Percentiles rank a stretch among this genome's conserved stretches.
phyloP scores from a whole-genome alignment of 176 grass and related monocot species.

The Oryza nivara region DNA sequence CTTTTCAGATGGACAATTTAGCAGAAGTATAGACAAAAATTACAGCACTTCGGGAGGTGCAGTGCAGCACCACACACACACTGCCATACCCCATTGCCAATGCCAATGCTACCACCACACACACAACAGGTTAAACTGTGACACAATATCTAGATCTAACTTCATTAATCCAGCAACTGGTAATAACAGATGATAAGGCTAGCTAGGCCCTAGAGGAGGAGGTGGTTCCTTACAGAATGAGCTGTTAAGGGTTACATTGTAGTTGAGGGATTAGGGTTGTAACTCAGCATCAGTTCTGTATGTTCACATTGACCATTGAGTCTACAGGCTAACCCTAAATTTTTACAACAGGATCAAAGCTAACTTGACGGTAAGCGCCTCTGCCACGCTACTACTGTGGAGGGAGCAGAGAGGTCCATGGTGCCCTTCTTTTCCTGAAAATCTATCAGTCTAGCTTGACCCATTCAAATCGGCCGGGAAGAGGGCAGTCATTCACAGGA shows the following conservation, averaged over 20 bases:
- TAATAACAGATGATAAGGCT: slow-evolving; percentile 23
- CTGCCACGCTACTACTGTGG: slow-evolving; percentile 34
- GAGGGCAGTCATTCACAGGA: slow-evolving; percentile 56
- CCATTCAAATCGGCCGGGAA: slow-evolving; percentile 64
- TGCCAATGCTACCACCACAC: not conserved
- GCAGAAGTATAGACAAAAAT: slow-evolving; percentile 21
- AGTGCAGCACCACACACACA: slow-evolving; percentile 10
- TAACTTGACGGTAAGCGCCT: slow-evolving; percentile 30
- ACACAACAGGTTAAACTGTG: slow-evolving; percentile 25
- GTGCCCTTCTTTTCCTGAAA: not conserved
- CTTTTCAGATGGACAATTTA: slow-evolving; percentile 20
- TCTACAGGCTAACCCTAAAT: slow-evolving; percentile 49
- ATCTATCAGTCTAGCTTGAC: slow-evolving; percentile 54
- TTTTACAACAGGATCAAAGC: slow-evolving; percentile 50
- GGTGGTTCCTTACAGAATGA: slow-evolving; percentile 44
- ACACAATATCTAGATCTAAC: slow-evolving; percentile 42
- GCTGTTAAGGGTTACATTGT: slow-evolving; percentile 44
- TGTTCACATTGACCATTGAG: slow-evolving; percentile 39
- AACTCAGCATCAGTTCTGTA: slow-evolving; percentile 56
- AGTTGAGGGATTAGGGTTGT: slow-evolving; percentile 43
- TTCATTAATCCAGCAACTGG: slow-evolving; percentile 30
- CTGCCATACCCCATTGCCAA: not conserved
- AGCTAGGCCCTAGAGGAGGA: slow-evolving; percentile 35
- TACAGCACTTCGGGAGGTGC: slow-evolving; percentile 40
- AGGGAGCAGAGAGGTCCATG: slow-evolving; percentile 38